Conservation (phyloP, 2,329 filamentous ascomycete genomes). For the Chrysoporthe puriensis region DNA sequence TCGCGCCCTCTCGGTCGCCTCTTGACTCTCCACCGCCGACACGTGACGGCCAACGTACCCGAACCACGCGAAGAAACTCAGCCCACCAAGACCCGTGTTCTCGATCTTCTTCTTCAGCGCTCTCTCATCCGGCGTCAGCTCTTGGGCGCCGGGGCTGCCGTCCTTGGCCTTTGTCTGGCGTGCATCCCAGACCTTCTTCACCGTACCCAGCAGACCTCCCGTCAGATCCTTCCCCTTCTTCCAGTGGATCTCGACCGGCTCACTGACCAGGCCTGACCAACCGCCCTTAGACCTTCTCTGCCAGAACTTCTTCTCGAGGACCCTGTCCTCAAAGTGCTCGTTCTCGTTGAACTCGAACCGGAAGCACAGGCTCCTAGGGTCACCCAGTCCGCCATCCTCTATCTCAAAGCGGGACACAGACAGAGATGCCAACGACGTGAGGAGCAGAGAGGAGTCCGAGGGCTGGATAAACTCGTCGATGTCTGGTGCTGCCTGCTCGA, state of each 20-base stretch:
- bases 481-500: constrained; percentile 83
- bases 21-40: constrained; percentile 70
- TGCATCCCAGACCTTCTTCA: constrained; percentile 70
- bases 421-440: constrained; percentile 68
- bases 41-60: constrained; percentile 75
- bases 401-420: constrained; percentile 83
- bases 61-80: constrained; percentile 91
- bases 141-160: constrained; percentile 37
- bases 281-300: constrained; percentile 71
- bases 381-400: constrained; percentile 62
- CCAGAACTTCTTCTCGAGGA: constrained; percentile 91
- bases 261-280: constrained; percentile 79
- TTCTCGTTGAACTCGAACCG: constrained; percentile 81
- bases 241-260: constrained; percentile 88
- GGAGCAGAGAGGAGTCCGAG: constrained; percentile 74
- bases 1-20: constrained; percentile 64
- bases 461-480: constrained; percentile 89
- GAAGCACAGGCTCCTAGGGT: constrained; percentile 80
- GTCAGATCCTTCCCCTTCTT: constrained; percentile 86
- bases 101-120: constrained; percentile 59
- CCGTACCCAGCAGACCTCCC: constrained; percentile 75
- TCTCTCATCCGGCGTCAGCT: constrained; percentile 52
- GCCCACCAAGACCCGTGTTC: constrained; percentile 62
- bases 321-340: constrained; percentile 76
- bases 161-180: constrained; percentile 48